Percentiles rank a stretch among this genome's conserved stretches.
Evolutionary conservation across 176 grass and related monocot genomes (phyloP).

Genomic region (Themeda triandra): DNA sequence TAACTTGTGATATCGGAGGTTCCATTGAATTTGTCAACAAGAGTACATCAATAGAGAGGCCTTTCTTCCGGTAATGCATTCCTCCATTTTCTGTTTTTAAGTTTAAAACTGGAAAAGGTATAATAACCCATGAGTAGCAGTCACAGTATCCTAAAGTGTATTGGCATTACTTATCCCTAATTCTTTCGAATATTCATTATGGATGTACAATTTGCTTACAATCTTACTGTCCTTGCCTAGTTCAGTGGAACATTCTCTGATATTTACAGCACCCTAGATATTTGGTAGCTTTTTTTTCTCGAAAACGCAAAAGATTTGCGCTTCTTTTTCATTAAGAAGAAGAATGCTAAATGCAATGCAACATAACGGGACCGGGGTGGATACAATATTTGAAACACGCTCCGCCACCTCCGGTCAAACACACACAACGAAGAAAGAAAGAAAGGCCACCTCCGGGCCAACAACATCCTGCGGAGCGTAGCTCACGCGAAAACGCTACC

Average conservation of each 20-base stretch:
- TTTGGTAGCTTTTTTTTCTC: no score
- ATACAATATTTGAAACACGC: no score
- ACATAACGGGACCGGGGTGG: no score
- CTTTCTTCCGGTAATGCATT: slow-evolving; percentile 76
- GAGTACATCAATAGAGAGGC: slow-evolving; percentile 86
- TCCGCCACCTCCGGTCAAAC: no score
- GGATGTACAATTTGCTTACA: background rate
- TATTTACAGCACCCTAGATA: slow-evolving; percentile 5
- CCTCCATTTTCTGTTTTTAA: slow-evolving; percentile 3
- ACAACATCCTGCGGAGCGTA: no score
- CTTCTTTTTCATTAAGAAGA: no score
- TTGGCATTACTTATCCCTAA: background rate
- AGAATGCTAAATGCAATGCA: no score
- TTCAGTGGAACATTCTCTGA: background rate
- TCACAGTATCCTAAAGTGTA: background rate
- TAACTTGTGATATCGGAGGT: slow-evolving; percentile 94
- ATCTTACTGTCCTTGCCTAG: background rate
- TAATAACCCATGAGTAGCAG: background rate
- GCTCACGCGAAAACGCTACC: no score
- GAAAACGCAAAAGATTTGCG: no score
- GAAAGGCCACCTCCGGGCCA: no score
- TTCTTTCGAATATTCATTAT: background rate
- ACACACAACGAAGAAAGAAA: no score
- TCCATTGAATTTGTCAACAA: slow-evolving; percentile 89
- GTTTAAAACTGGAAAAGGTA: background rate